phyloP scores from a whole-genome alignment of 83 land plant species.

The Thuja plicata region DNA sequence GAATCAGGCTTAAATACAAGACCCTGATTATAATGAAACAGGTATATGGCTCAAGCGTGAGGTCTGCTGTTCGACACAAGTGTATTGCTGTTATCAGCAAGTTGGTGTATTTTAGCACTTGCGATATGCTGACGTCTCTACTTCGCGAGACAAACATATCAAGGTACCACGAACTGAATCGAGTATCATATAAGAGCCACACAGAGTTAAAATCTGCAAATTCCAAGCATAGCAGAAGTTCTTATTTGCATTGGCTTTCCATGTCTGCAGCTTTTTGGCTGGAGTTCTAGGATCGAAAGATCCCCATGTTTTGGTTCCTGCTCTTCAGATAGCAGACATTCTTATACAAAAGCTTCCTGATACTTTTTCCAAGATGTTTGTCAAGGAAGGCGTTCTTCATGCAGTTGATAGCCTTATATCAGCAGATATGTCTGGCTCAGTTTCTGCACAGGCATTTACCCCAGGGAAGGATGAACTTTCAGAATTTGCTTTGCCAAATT shows the following conservation, averaged over 20 bases:
- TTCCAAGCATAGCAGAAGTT: conserved; percentile 3
- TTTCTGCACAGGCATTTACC: conserved; percentile 14
- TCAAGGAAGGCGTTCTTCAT: conserved; percentile 90
- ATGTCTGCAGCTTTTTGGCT: conserved; percentile 73
- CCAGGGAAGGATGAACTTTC: conserved; percentile 14
- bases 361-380: conserved; percentile 58
- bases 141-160: conserved; percentile 71
- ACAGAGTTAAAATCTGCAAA: background rate
- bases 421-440: conserved; percentile 16
- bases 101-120: conserved; percentile 59
- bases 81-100: conserved; percentile 71
- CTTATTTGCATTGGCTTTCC: conserved; percentile 15
- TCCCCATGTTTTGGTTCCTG: conserved; percentile 55
- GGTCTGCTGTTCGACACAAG: conserved; percentile 65
- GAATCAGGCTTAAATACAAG: background rate
- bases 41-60: conserved; percentile 86
- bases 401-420: conserved; percentile 56
- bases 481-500: background rate
- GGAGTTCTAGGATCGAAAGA: conserved; percentile 81
- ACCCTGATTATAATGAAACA: conserved; percentile 23
- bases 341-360: conserved; percentile 78
- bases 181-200: background rate
- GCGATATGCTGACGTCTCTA: conserved; percentile 63
- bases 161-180: conserved; percentile 53
- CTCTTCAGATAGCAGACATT: conserved; percentile 72